Conservation (phyloP, 2,329 filamentous ascomycete species). For the Parascedosporium putredinis region DNA sequence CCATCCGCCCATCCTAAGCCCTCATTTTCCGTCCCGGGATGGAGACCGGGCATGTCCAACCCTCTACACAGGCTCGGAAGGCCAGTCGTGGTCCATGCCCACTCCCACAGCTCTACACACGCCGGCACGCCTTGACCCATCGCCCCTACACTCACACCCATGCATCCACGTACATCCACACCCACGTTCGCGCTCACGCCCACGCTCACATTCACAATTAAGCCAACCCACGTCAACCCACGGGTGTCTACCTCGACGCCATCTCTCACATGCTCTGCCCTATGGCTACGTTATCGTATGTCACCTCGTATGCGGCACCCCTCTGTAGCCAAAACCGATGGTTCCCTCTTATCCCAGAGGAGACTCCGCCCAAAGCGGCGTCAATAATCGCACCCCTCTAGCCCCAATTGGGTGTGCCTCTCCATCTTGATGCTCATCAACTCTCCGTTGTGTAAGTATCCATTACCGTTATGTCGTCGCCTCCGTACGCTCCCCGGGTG, state of each 20-base stretch:
- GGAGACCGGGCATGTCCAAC: not conserved
- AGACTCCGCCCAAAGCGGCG: not conserved
- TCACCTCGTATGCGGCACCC: not conserved
- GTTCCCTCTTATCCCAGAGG: too few relatives aligned
- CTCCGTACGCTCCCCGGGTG: too few relatives aligned
- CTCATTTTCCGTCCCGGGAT: not conserved
- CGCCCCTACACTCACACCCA: too few relatives aligned
- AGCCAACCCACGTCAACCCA: not conserved
- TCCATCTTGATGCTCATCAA: not conserved
- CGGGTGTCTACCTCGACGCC: not conserved
- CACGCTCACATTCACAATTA: too few relatives aligned
- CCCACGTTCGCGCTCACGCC: not conserved
- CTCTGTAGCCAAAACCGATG: not conserved
- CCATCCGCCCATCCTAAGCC: too few relatives aligned
- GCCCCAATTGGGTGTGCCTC: not conserved
- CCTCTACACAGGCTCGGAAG: not conserved
- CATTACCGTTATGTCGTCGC: too few relatives aligned
- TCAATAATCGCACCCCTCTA: not conserved
- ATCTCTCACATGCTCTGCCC: not conserved
- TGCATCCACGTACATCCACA: too few relatives aligned
- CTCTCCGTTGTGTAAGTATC: too few relatives aligned
- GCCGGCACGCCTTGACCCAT: too few relatives aligned
- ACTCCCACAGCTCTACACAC: too few relatives aligned
- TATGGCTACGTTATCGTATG: not conserved
- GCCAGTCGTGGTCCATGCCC: too few relatives aligned